These are phyloP conservation scores for Kalmusia sp. DNA, from an alignment of 2,329 filamentous ascomycete genomes.

Conservation along the genomic window DNA sequence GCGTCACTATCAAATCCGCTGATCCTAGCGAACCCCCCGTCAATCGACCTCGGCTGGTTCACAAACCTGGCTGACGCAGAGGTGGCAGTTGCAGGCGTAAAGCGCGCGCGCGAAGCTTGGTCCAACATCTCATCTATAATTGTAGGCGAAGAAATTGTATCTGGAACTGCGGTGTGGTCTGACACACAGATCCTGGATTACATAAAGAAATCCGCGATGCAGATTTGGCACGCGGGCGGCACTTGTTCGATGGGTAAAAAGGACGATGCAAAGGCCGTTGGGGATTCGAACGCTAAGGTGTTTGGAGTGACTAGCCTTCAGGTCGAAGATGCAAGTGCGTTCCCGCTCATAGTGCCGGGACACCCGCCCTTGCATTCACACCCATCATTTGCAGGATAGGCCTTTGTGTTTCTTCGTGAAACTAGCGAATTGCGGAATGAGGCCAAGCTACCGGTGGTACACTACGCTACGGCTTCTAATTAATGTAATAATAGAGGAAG, in stretches of 20 bases:
- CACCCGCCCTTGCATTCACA: too few relatives aligned
- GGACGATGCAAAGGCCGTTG: constrained; percentile 37
- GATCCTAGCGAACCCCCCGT: constrained; percentile 30
- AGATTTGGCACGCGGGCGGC: constrained; percentile 29
- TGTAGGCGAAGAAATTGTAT: constrained; percentile 27
- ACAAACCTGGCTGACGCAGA: constrained; percentile 38
- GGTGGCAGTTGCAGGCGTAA: constrained; percentile 38
- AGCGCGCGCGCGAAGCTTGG: constrained; percentile 37
- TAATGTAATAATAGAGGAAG: too few relatives aligned
- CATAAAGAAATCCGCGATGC: constrained; percentile 17
- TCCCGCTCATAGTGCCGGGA: constrained; percentile 39
- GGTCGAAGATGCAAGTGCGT: constrained; percentile 45
- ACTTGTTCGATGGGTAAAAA: constrained; percentile 36
- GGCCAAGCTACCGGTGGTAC: too few relatives aligned
- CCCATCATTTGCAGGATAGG: too few relatives aligned
- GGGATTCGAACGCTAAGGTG: constrained; percentile 40
- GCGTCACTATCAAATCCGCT: constrained; percentile 37
- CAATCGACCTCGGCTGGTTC: constrained; percentile 47
- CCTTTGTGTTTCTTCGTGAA: too few relatives aligned
- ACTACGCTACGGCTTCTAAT: too few relatives aligned
- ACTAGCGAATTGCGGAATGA: too few relatives aligned
- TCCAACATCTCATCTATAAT: constrained; percentile 14
- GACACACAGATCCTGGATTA: constrained; percentile 28
- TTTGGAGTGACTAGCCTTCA: constrained; percentile 37
- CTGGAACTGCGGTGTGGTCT: constrained; percentile 22